A percentile compares a stretch with the other conserved stretches of the same genome.
Conservation (phyloP, 1,284 basidiomycete species). For the Ceratobasidium sp. region DNA sequence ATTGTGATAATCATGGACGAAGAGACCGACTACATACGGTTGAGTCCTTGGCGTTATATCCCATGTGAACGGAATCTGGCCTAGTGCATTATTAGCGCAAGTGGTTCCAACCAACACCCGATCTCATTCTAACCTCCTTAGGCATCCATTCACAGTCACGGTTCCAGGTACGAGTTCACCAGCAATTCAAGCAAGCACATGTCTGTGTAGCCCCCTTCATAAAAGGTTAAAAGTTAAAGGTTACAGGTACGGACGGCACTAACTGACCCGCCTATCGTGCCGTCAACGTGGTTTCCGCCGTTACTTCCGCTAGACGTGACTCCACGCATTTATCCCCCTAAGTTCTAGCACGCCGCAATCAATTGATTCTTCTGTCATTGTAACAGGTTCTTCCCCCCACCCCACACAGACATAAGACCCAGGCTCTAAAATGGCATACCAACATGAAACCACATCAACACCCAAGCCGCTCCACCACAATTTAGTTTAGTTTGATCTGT, state of each 20-base stretch:
- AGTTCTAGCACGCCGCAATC: too few species aligned
- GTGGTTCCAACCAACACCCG: not conserved
- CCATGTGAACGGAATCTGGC: not conserved
- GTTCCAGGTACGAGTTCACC: not conserved
- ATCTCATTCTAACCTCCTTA: not conserved
- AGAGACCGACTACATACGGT: not conserved
- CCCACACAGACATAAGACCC: not conserved
- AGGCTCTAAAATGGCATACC: not conserved
- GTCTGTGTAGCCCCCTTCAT: not conserved
- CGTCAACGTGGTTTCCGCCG: too few species aligned
- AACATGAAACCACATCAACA: not conserved
- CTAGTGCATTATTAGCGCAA: not conserved
- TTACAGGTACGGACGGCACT: too few species aligned
- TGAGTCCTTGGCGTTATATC: not conserved
- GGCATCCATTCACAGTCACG: not conserved
- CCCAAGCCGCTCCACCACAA: not conserved
- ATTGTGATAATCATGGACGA: not conserved
- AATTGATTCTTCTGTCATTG: too few species aligned
- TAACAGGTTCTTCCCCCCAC: too few species aligned
- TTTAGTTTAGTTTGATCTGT: constrained; percentile 26
- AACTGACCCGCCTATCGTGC: too few species aligned
- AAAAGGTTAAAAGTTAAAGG: not conserved
- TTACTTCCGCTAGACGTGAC: too few species aligned
- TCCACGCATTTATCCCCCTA: too few species aligned
- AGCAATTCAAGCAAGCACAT: not conserved